Evolutionary conservation across 1,284 basidiomycete genomes (phyloP), one percentile per base, ranked within the genome.

Genomic region (Apiotrichum porosum): DNA sequence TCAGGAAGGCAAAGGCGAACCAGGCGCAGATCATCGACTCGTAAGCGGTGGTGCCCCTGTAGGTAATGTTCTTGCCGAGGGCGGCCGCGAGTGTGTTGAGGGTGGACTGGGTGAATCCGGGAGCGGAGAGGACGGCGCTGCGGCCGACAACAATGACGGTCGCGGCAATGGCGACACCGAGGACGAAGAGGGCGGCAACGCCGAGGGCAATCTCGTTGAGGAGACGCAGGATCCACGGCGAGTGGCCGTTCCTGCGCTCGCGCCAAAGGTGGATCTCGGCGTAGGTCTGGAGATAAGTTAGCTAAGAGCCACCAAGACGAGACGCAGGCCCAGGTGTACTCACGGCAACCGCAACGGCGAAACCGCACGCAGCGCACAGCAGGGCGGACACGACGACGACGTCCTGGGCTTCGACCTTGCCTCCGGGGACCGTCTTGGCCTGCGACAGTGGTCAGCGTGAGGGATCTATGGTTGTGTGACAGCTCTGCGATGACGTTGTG

Each of bases 321-420:
- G n/a, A 13, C 15, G 22, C 23, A n/a, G 15, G 13, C 14, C 10
- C 23, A 17, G 34, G 23, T 28, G 42, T n/a, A 51, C 49, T 46
- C 17, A 51, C 43, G 14, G 49, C 33, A n/a, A 48, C 37, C 14
- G 49, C 45, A 32, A 55, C 42, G 28, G 46, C 53, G 37, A 48
- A 17, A 17, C 42, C 49, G 18, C 49, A 49, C 2, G 53, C 46
- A 9, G 43, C 49, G 40, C 42, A 38, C 3, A 43, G 22, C 12
- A 38, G 17, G 10, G 49, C 49, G 26, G 45, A 14, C 14, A 41
- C 47, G 28, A 43, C 49, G 19, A 51, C 22, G 6, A 55, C 49
- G 28, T 55, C 49, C 28, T 22, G 23, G 28, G 53, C 53, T 19
- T 49, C 18, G 30, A 55, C 38, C 17, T 31, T 22, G 14, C 22